phyloP scores from a whole-genome alignment of 257 asterid species.

The Cinchona pubescens region DNA sequence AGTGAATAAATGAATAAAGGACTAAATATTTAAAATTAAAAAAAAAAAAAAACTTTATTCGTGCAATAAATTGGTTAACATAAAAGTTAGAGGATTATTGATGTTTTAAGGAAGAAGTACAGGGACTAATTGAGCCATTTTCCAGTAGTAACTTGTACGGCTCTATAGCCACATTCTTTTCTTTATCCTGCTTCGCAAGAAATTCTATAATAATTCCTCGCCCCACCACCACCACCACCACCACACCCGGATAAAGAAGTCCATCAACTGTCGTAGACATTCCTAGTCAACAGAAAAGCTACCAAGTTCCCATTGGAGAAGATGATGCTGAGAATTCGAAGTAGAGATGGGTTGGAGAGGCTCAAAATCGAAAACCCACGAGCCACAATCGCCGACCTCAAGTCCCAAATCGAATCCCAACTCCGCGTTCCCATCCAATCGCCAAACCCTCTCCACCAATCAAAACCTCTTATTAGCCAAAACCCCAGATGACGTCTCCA shows the following conservation, averaged over 20 bases:
- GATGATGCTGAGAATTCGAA: constrained; percentile 97
- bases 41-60: too few relatives aligned
- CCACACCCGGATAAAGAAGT: too few relatives aligned
- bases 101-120: too few relatives aligned
- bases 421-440: constrained; percentile 74
- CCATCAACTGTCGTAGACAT: neutral
- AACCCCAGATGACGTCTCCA: constrained; percentile 52
- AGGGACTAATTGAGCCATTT: too few relatives aligned
- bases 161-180: constrained; percentile 3
- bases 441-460: constrained; percentile 77
- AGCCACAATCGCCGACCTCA: constrained; percentile 65
- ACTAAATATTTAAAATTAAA: too few relatives aligned
- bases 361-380: constrained; percentile 63
- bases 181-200: constrained; percentile 16
- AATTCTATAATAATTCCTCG: constrained; percentile 2
- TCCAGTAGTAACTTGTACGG: too few relatives aligned
- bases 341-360: constrained; percentile 96
- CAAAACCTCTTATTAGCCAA: constrained; percentile 83
- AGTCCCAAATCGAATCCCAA: constrained; percentile 64
- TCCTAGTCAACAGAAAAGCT: neutral
- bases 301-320: constrained; percentile 2
- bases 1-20: too few relatives aligned
- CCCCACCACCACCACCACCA: too few relatives aligned
- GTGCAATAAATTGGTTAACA: too few relatives aligned
- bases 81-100: too few relatives aligned